Base-by-base conservation (phyloP, 495 filamentous ascomycete species). In the Wilcoxina mikolae region DNA sequence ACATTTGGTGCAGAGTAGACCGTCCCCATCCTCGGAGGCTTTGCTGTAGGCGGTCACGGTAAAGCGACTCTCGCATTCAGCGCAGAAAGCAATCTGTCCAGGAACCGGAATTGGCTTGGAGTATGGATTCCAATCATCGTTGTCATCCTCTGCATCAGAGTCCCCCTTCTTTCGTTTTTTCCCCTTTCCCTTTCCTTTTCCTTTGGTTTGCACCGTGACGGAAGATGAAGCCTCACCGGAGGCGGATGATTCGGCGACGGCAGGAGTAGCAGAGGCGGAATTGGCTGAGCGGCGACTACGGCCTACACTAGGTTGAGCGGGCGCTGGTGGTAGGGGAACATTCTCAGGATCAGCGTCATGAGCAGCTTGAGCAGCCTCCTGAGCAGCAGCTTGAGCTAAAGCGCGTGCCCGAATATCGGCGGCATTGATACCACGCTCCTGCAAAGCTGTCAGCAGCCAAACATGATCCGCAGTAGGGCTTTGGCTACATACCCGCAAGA, bases 11-110 rank as follows among this genome's bases (percentile, higher is more conserved):
- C 91, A 98, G 11, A 98, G 73, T 18, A 98, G 69, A 17, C 88
- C 90, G 39, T 63, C 62, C 1, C 88, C 88, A 17, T 82, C 73
- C 0, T 84, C 82, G 12, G 83, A 84, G n/a, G 79, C 75, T 60
- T 85, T 84, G 58, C 81, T 84, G 65, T 98, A 98, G 0, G 87
- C 71, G 0, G 91, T 95, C 25, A 98, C 91, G 0, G 87, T 95
- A 64, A 98, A 98, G 23, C 91, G 81, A 61, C 86, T 90, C 22
- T 78, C 74, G 65, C 91, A 98, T 4, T 77, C 69, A 43, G 85
- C 87, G 60, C 91, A 98, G 59, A 94, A 90, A 25, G 82, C 85
- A 56, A 87, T 76, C 67, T 98, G 91, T 1, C 87, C 89, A 0
- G 91, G 85, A 15, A 81, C 62, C 35, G 82, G 83, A 28, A 55